Base-by-base conservation (phyloP, 352 stramenopile species). In the Globisporangium lucens region DNA sequence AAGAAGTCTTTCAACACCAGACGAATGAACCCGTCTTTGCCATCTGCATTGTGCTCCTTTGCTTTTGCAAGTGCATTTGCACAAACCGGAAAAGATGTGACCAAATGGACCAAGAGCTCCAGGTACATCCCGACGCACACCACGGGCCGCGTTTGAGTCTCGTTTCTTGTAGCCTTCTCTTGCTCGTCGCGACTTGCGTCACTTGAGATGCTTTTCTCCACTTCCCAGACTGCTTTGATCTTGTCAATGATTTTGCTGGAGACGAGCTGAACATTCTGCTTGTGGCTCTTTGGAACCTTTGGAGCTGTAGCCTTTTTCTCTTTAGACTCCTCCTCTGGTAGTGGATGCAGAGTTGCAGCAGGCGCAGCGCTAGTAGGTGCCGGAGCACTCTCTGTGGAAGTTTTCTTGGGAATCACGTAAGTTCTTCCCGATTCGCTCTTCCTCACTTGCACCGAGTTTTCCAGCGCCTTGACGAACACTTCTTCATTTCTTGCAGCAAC, bases 391-490 rank as follows among this genome's bases (percentile, higher is more conserved):
- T 59, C 27, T 66, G 73, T 15, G 22, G 43, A 35, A 22, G 7
- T 27, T 9, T 75, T 75, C 62, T 71, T 82, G 9, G 74, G 78
- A 4, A 94, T 49, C 27, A 96, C 79, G 63, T 96, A 96, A 12
- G 88, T 76, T 33, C 89, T 83, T 12, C 89, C 87, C 1, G 85
- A 91, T 35, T 95, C 84, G 33, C 78, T 94, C 49, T 90, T 93
- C 68, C 90, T 92, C 30, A 96, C 78, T 22, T 74, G 61, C 10
- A 96, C 77, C 3, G 85, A 80, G 24, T 86, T 87, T 41, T 85
- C 67, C 8, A 96, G 71, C 17, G 89, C 89, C 49, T 85, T 80
- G 10, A 91, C 65, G 59, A 96, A 95, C 15, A 94, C 70, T 13
- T 77, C 72, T 69, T 96, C 87, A 68, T 93, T 92, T 24, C 87